phyloP scores from a whole-genome alignment of 495 filamentous ascomycete species.

The Aspergillus kassunensis region DNA sequence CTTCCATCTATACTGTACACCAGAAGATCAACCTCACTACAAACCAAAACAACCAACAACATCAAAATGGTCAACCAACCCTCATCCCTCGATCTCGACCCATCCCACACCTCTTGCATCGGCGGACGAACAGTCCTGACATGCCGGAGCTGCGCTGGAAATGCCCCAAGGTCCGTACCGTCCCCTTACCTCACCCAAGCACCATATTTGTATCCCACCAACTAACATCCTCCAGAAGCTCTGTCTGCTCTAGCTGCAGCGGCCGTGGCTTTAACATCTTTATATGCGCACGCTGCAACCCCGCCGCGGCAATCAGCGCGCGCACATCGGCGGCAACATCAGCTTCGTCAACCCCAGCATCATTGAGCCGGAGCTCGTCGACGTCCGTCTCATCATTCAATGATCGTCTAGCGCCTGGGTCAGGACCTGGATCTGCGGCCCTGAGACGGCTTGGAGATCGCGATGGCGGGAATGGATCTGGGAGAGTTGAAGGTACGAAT shows the following conservation, averaged over 20 bases:
- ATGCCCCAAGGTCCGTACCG: conserved; percentile 35
- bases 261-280: conserved; percentile 39
- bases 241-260: conserved; percentile 31
- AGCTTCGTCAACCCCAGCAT: conserved; percentile 26
- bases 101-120: conserved; percentile 35
- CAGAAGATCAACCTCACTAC: too few relatives aligned
- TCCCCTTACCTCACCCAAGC: background rate
- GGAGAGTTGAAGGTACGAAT: conserved; percentile 21
- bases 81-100: conserved; percentile 27
- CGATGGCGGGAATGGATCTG: conserved; percentile 17
- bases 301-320: conserved; percentile 21
- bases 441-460: conserved; percentile 17
- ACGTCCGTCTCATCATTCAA: conserved; percentile 26
- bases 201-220: background rate
- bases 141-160: conserved; percentile 37
- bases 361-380: conserved; percentile 31
- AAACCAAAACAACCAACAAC: background rate
- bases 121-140: conserved; percentile 36
- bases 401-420: conserved; percentile 9
- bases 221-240: conserved; percentile 17
- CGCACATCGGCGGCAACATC: conserved; percentile 20
- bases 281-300: conserved; percentile 35
- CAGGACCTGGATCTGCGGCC: too few relatives aligned
- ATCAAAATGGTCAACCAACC: conserved; percentile 23
- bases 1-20: background rate